Base-by-base conservation (phyloP, 345 rosid genomes). In the Boechera divaricarpa region DNA sequence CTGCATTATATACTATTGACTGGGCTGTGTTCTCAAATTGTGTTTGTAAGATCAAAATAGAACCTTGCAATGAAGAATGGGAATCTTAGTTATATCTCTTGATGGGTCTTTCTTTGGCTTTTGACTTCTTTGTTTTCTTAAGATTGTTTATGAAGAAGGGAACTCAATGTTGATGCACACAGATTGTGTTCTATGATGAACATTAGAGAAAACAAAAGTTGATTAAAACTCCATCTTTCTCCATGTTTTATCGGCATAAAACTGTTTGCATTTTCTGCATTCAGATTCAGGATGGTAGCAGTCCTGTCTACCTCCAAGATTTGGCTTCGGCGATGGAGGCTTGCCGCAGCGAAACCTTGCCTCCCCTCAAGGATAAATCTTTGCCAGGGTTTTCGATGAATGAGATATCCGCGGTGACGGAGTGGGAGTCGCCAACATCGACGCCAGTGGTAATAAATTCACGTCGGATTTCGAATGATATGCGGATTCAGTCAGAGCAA, bases 181-280 rank as follows among this genome's bases (percentile, higher is more conserved):
- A 61, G 31, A 29, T 61, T 61, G 15, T 61, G 65, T 16, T 18
- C n/a, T 36, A 38, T 61, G 47, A 61, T 61, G 31, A 59, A 61
- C 57, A 26, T 21, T 51, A 51, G 54, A 51, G 10, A 18, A 18
- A 39, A 39, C 44, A 13, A 47, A n/a, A n/a, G 21, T 56, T 7
- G 38, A 33, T 56, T 55, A 0, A 28, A 4, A 55, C 28, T 55
- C 59, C 5, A 7, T 58, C 63, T 59, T 55, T 55, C 59, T 55
- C 36, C 36, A 29, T 12, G 36, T 55, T 29, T 58, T 55, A 31
- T 0, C 9, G 38, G 21, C 11, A 33, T 32, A 29, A 6, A 33
- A 35, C 13, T 31, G 1, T 2, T 35, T 60, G 47, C 47, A 36
- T 59, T 59, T 59, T 36, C 42, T 59, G 6, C 44, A 35, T 60